These are phyloP conservation scores for Coemansia sp. DNA, from an alignment of 192 early-diverging fungal genomes.

Conservation along the genomic window DNA sequence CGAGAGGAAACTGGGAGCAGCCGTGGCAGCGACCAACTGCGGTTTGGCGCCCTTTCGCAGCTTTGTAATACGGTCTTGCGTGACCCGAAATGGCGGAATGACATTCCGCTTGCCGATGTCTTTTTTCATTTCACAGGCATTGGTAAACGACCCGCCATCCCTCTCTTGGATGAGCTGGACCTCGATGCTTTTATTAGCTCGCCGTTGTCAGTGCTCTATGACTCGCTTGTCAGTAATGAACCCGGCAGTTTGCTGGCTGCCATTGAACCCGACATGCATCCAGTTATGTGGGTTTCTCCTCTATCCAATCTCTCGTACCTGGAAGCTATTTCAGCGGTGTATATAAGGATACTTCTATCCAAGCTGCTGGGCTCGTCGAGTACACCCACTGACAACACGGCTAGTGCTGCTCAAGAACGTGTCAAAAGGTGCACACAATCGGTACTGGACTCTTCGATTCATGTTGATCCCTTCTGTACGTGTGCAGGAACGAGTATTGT, in stretches of 20 bases:
- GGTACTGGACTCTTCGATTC: not conserved
- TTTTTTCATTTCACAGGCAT: not conserved
- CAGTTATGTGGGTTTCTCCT: not conserved
- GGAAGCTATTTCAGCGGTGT: not conserved
- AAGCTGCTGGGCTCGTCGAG: not conserved
- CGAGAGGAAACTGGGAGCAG: not conserved
- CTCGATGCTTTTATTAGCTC: not conserved
- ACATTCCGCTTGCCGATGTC: slow-evolving; percentile 1
- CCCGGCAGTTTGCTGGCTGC: not conserved
- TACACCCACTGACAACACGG: not conserved
- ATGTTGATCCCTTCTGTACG: not conserved
- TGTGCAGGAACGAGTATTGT: not conserved
- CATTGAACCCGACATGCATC: not conserved
- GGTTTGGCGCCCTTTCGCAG: slow-evolving; percentile 9
- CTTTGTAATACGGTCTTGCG: slow-evolving; percentile 11
- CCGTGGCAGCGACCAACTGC: not conserved
- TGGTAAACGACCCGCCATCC: not conserved
- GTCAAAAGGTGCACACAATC: not conserved
- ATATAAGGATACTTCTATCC: not conserved
- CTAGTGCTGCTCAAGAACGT: not conserved
- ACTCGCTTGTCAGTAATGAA: not conserved
- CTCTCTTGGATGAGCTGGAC: not conserved
- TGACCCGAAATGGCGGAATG: not conserved
- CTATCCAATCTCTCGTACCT: not conserved
- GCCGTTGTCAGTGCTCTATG: slow-evolving; percentile 5